phyloP scores from a whole-genome alignment of 306 rosid genomes.

The Glycine soja region DNA sequence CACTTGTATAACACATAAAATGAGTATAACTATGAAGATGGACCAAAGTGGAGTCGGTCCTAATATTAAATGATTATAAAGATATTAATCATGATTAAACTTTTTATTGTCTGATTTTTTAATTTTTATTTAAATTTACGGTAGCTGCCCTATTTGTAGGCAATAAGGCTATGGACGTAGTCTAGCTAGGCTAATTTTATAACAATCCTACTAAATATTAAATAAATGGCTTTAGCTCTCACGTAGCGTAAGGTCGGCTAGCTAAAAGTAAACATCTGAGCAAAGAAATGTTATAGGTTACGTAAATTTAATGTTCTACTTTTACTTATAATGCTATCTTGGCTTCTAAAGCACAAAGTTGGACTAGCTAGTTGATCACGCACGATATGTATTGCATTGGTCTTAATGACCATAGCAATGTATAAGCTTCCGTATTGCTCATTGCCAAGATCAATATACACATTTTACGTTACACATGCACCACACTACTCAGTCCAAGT shows the following conservation, averaged over 20 bases:
- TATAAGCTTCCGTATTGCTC: constrained; percentile 43
- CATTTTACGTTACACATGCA: background rate
- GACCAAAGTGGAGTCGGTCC: too few species aligned
- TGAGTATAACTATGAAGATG: too few species aligned
- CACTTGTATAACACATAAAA: too few species aligned
- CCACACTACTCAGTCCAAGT: constrained; percentile 1
- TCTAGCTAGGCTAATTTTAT: too few species aligned
- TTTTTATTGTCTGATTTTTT: too few species aligned
- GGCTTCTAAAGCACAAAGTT: constrained; percentile 27
- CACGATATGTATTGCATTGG: background rate
- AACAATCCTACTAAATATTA: too few species aligned
- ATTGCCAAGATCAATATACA: background rate
- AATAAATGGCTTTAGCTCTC: too few species aligned
- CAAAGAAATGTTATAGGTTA: background rate
- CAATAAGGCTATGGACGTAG: too few species aligned
- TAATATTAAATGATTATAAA: too few species aligned
- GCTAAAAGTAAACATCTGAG: background rate
- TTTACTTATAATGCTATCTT: background rate
- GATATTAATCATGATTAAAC: too few species aligned
- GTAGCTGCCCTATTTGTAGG: background rate
- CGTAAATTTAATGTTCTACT: constrained; percentile 10
- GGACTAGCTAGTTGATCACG: constrained; percentile 28
- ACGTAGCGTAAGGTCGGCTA: too few species aligned
- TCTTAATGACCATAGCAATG: background rate
- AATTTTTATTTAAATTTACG: too few species aligned